Evolutionary conservation across 2,329 filamentous ascomycete genomes (phyloP).

Genomic region (Talaromyces sp.): DNA sequence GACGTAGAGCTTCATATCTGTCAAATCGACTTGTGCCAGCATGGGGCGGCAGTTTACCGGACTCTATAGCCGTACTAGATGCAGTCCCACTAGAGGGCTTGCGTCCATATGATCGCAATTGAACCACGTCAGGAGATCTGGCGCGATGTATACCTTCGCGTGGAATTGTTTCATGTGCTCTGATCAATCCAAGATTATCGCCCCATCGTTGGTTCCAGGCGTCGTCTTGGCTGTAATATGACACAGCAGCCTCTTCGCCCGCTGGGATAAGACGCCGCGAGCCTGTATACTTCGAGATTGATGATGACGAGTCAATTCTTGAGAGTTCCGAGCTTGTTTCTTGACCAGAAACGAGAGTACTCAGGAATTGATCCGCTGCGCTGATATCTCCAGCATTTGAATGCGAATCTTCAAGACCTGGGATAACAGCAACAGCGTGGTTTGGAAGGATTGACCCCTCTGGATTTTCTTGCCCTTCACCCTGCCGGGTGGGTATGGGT

Average conservation of each 20-base stretch:
- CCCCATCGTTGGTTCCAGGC: conserved; percentile 14
- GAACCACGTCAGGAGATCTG: conserved; percentile 21
- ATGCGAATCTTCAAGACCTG: conserved; percentile 1
- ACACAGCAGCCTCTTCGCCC: conserved; percentile 1
- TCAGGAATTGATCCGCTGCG: conserved; percentile 39
- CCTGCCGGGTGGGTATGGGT: background rate
- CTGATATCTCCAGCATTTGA: conserved; percentile 28
- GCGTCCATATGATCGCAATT: conserved; percentile 21
- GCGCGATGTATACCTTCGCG: conserved; percentile 10
- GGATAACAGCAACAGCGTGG: background rate
- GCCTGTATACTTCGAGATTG: conserved; percentile 10
- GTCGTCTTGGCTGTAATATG: conserved; percentile 10
- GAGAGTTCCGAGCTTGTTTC: conserved; percentile 15
- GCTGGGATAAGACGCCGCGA: conserved; percentile 1
- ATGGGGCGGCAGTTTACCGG: conserved; percentile 21
- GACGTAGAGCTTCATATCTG: conserved; percentile 27
- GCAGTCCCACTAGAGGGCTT: conserved; percentile 16
- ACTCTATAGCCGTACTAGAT: conserved; percentile 16
- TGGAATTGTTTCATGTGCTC: conserved; percentile 5
- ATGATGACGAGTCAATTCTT: conserved; percentile 11
- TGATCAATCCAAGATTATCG: background rate
- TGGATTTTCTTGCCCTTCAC: conserved; percentile 5
- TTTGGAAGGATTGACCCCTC: conserved; percentile 4
- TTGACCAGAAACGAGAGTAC: conserved; percentile 30
- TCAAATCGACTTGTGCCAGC: conserved; percentile 25